Percentiles rank a stretch among this genome's conserved stretches.
These are phyloP conservation scores for Aristolochia californica DNA, from an alignment of 164 flowering plant genomes.

Conservation along the genomic window DNA sequence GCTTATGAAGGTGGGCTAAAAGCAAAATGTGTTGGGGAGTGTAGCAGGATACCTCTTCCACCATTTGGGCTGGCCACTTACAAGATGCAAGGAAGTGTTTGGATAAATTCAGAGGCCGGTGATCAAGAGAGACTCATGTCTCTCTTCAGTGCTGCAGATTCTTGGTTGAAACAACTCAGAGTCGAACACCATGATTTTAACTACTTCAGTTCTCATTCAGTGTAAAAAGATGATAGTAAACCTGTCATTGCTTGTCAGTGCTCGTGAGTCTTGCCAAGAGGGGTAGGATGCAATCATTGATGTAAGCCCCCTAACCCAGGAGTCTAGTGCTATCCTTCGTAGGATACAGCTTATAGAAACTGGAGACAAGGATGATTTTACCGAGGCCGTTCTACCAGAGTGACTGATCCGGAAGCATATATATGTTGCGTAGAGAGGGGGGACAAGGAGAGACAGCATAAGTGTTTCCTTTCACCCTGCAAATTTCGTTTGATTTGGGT, in stretches of 20 bases:
- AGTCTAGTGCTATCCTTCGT: too few relatives aligned
- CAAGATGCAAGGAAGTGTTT: constrained; percentile 37
- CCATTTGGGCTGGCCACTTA: constrained; percentile 50
- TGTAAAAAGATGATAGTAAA: background rate
- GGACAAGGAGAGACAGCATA: too few relatives aligned
- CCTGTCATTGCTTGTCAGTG: background rate
- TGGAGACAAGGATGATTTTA: too few relatives aligned
- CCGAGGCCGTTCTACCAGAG: too few relatives aligned
- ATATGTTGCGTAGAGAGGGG: too few relatives aligned
- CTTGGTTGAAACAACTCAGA: constrained; percentile 55
- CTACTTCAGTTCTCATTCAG: constrained; percentile 20
- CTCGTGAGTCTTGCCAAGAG: too few relatives aligned
- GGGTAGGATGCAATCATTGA: too few relatives aligned
- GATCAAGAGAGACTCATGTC: constrained; percentile 19
- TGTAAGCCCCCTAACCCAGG: too few relatives aligned
- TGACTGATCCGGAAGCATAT: too few relatives aligned
- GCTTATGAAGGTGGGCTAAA: background rate
- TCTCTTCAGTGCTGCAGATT: constrained; percentile 41
- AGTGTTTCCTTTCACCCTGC: too few relatives aligned
- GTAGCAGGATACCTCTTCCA: constrained; percentile 17
- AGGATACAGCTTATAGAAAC: too few relatives aligned
- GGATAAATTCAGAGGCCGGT: constrained; percentile 22
- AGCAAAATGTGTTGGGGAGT: constrained; percentile 4
- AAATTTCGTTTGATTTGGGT: too few relatives aligned
- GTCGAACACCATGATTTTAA: constrained; percentile 43